A percentile compares a stretch with the other conserved stretches of the same genome.
Conservation (phyloP, 305 asterid species). For the Solanum hybrid region DNA sequence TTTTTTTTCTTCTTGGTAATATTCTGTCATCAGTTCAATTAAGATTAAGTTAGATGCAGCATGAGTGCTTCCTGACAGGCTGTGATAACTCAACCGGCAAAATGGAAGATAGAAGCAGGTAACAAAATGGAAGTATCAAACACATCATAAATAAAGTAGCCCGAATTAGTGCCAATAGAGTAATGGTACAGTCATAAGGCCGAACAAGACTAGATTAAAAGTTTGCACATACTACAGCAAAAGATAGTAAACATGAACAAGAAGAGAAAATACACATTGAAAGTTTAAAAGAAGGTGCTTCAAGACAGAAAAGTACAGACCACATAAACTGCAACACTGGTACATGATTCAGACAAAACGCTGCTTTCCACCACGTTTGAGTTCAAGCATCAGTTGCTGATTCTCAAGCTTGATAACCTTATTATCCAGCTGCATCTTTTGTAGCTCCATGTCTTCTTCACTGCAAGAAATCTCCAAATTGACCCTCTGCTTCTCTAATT, state of each 20-base stretch:
- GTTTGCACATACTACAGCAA: neutral
- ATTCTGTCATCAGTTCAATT: neutral
- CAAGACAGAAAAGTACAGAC: neutral
- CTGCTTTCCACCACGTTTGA: slow-evolving; percentile 8
- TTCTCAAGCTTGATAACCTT: slow-evolving; percentile 33
- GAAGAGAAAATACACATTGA: neutral
- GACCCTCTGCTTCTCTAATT: slow-evolving; percentile 21
- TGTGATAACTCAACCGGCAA: neutral
- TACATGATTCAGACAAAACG: neutral
- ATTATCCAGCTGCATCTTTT: slow-evolving; percentile 23
- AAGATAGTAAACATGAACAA: neutral
- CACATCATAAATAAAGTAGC: neutral
- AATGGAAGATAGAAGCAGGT: neutral
- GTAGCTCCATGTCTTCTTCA: slow-evolving; percentile 22
- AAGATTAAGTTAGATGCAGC: neutral
- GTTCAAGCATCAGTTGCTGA: slow-evolving; percentile 16
- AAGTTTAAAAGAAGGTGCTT: neutral
- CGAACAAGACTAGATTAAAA: neutral
- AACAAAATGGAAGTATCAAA: neutral
- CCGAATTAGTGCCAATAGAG: neutral
- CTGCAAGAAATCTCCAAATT: slow-evolving; percentile 12
- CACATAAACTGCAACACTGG: neutral
- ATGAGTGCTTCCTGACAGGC: neutral
- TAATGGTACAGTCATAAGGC: neutral
- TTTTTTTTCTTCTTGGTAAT: neutral